Evolutionary conservation across 768 basidiomycete genomes (phyloP).

Genomic region (Macrolepiota dolichaula): DNA sequence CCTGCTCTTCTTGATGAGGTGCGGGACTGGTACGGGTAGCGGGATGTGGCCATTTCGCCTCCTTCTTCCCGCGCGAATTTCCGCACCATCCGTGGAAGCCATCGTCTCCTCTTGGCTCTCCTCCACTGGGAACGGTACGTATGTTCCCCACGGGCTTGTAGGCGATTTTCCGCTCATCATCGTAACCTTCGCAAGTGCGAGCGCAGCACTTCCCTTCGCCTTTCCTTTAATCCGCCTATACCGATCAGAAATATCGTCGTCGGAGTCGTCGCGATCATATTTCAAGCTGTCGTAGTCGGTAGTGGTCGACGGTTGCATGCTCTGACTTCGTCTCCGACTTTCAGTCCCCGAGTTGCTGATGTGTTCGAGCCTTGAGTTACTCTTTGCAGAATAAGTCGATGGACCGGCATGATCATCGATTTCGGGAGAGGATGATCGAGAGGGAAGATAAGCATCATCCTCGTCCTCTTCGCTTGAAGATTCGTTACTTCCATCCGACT

Average conservation of each 20-base stretch:
- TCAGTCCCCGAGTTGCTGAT: slow-evolving; percentile 1
- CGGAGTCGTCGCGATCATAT: slow-evolving; percentile 12
- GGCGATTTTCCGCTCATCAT: slow-evolving; percentile 18
- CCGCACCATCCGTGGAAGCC: background rate
- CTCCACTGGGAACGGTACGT: background rate
- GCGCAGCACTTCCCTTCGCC: slow-evolving; percentile 32
- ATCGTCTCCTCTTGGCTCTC: background rate
- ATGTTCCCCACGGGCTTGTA: slow-evolving; percentile 11
- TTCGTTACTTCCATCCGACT: slow-evolving; percentile 15
- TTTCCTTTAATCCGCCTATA: slow-evolving; percentile 20
- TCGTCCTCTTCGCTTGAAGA: slow-evolving; percentile 26
- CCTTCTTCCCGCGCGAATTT: slow-evolving; percentile 16
- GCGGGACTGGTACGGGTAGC: slow-evolving; percentile 53
- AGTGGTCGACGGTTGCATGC: slow-evolving; percentile 12
- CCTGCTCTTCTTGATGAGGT: slow-evolving; percentile 61
- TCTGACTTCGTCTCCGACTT: slow-evolving; percentile 14
- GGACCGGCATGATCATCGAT: background rate
- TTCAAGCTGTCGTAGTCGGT: background rate
- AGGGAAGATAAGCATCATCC: slow-evolving; percentile 27
- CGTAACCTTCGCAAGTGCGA: slow-evolving; percentile 27
- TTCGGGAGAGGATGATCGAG: slow-evolving; percentile 21
- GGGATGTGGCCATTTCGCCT: slow-evolving; percentile 32
- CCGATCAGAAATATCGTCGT: slow-evolving; percentile 12
- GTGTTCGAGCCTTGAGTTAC: background rate
- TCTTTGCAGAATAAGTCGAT: slow-evolving; percentile 12